These are phyloP conservation scores for Cryptococcus hybrid DNA, from an alignment of 1,284 basidiomycete genomes.

Conservation along the genomic window DNA sequence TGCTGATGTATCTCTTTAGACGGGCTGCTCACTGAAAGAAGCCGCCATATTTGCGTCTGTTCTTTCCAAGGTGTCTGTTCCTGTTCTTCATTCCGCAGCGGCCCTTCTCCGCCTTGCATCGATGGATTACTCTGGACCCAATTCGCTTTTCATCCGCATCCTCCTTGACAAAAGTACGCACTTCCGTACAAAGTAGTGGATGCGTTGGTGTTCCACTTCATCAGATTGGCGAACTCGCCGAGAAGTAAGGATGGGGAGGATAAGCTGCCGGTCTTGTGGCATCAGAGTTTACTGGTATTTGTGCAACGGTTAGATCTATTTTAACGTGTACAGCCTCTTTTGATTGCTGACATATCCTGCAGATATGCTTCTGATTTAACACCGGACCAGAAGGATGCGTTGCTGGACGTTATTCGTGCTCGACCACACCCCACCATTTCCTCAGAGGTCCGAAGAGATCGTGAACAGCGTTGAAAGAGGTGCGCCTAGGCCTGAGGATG, in stretches of 20 bases:
- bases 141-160: slow-evolving; percentile 95
- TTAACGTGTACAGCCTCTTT: neutral
- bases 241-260: slow-evolving; percentile 60
- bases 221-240: slow-evolving; percentile 88
- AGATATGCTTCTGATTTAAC: slow-evolving; percentile 97
- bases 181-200: slow-evolving; percentile 98
- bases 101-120: slow-evolving; percentile 88
- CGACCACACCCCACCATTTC: slow-evolving; percentile 87
- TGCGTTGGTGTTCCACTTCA: slow-evolving; percentile 96
- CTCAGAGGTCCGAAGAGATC: slow-evolving; percentile 81
- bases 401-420: slow-evolving; percentile 88
- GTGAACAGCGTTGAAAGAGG: slow-evolving; percentile 55
- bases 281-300: slow-evolving; percentile 94
- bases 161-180: slow-evolving; percentile 98
- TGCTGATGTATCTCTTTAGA: slow-evolving; percentile 44
- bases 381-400: slow-evolving; percentile 93
- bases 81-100: slow-evolving; percentile 93
- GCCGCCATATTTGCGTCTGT: slow-evolving; percentile 93
- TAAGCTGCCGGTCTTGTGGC: slow-evolving; percentile 93
- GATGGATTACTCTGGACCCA: slow-evolving; percentile 97
- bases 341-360: neutral
- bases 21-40: slow-evolving; percentile 88
- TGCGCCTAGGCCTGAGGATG: slow-evolving; percentile 45
- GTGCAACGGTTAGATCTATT: slow-evolving; percentile 69
- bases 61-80: slow-evolving; percentile 86